Base-by-base conservation (phyloP, 306 rosid genomes). In the Spatholobus suberectus region DNA sequence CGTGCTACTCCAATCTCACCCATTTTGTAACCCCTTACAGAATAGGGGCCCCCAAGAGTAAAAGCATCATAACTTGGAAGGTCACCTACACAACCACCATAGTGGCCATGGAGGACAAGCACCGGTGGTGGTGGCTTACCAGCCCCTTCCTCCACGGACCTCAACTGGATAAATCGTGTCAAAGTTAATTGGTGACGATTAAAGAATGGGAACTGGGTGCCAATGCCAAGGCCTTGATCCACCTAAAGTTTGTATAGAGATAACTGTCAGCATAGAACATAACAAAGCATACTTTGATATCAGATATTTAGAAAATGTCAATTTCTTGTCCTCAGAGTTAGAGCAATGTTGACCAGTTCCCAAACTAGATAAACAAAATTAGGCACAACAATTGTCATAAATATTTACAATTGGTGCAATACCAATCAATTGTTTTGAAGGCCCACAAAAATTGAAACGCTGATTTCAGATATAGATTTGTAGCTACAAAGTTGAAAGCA, bases 81-180 rank as follows among this genome's bases (percentile, higher is more conserved):
- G 83, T 93, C 95, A 27, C 97, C 97, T 3, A 93, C 92, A 87
- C 97, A 93, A 79, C 94, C 97, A 85, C 95, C 95, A 69, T 89
- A 93, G 84, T 89, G 97, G 23, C 97, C 89, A 62, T 93, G 97
- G 77, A 93, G 92, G 37, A 93, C 95, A 81, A 93, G 89, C 73
- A 91, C 95, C 3, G 91, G 95, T 5, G 97, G 94, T 68, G 97
- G 94, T 52, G 95, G 85, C 76, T 93, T 91, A 23, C 95, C 91
- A 11, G 97, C 92, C 62, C 95, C 95, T 89, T 93, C 95, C 84
- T 91, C 95, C 13, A 91, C 94, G 41, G 86, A 57, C 81, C 62
- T 86, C 86, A 93, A 84, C 87, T 86, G 95, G 70, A 91, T 4
- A 81, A 93, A 93, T 73, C 77, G 86, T 13, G 97, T 93, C 73